Base-by-base conservation (phyloP, 2,329 filamentous ascomycete genomes). In the Calonectria crousiana region DNA sequence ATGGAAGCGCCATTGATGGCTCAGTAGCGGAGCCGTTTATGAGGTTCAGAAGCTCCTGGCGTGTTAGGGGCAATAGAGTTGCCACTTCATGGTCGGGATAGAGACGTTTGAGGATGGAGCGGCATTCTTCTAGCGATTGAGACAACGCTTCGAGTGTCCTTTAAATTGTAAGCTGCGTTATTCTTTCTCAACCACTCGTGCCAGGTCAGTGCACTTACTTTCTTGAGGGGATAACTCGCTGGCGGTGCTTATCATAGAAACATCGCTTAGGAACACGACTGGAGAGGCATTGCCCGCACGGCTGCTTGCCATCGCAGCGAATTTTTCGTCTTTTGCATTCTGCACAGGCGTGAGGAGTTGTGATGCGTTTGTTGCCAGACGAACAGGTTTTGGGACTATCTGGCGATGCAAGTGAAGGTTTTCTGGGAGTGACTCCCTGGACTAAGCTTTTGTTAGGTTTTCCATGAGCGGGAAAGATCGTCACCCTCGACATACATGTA, bases 311-410 rank as follows among this genome's bases (percentile, higher is more conserved):
- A 85, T 96, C 94, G 82, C 95, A 97, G 76, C 95, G 93, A 71
- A 96, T 96, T 84, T 96, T 97, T 75, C 94, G 90, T 78, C 94
- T 90, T 81, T 95, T 93, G 85, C 94, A 95, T 79, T 94, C 93
- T 62, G 93, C 92, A 83, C 93, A 95, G 47, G 93, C 93, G 80
- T 93, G 89, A 32, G 88, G 87, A 72, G 89, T 90, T 44, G 89
- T 90, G 79, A 90, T 89, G 77, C 89, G 86, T 83, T 90, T 89
- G 62, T 85, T 83, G 11, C 84, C 82, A 11, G 80, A 81, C 44
- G 84, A 84, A 70, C 83, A 85, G 32, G 86, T 77, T 75, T 87
- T 89, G 71, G 83, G 79, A 78, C 78, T 81, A 67, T 79, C 78
- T 51, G 77, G 74, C 51, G 79, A 85, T 68, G 89, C 87, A 65